These are phyloP conservation scores for Paecilomyces sp. DNA, from an alignment of 2,329 filamentous ascomycete genomes.

Conservation along the genomic window DNA sequence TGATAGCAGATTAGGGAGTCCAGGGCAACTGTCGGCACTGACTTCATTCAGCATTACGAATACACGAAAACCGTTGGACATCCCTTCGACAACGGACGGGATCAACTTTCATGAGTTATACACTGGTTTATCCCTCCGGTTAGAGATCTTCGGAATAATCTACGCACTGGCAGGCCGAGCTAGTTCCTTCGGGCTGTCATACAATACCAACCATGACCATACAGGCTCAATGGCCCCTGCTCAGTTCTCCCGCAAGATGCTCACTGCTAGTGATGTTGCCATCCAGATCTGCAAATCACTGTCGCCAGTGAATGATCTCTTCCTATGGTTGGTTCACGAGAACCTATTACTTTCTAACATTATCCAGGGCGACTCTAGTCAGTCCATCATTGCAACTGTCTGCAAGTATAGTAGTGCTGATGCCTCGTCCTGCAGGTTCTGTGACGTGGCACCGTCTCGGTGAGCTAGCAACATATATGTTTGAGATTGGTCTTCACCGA, in stretches of 20 bases:
- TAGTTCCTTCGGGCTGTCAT: not conserved
- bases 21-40: too few species aligned
- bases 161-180: not conserved
- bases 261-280: not conserved
- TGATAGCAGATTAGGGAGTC: too few species aligned
- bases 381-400: too few species aligned
- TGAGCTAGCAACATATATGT: slow-evolving; percentile 19
- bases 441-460: slow-evolving; percentile 18
- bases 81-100: not conserved
- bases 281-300: not conserved
- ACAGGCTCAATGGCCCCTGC: not conserved
- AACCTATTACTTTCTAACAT: not conserved
- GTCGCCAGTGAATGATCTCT: not conserved
- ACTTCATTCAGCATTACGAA: slow-evolving; percentile 18
- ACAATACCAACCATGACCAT: not conserved
- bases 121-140: not conserved
- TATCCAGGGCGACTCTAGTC: slow-evolving; percentile 1
- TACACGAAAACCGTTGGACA: slow-evolving; percentile 9
- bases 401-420: too few species aligned
- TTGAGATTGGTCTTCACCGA: slow-evolving; percentile 18
- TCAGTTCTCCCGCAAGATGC: not conserved
- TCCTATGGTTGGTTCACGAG: not conserved
- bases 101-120: not conserved
- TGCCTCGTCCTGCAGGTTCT: slow-evolving; percentile 8
- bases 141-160: not conserved